Evolutionary conservation across 2,329 filamentous ascomycete species (phyloP).

Genomic region (Aureobasidium sp.): DNA sequence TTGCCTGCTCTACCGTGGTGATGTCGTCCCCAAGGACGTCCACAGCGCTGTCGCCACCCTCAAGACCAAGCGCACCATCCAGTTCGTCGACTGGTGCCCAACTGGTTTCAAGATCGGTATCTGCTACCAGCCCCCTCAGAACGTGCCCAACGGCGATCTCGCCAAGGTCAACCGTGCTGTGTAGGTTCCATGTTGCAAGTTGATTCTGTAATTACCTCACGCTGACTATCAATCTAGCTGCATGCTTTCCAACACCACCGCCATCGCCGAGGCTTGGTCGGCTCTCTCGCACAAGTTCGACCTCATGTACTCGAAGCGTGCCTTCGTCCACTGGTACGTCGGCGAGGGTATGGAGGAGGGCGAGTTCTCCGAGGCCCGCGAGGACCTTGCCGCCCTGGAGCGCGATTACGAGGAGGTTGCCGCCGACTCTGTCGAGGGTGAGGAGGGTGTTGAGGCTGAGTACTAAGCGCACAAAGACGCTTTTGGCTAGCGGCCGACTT

Average conservation of each 20-base stretch:
- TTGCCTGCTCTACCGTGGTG: conserved; percentile 94
- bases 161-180: conserved; percentile 98
- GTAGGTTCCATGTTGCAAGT: conserved; percentile 49
- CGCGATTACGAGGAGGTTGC: conserved; percentile 98
- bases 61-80: conserved; percentile 98
- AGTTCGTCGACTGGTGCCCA: conserved; percentile 99
- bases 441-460: conserved; percentile 79
- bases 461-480: conserved; percentile 53
- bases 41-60: conserved; percentile 87
- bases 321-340: conserved; percentile 99
- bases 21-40: conserved; percentile 93
- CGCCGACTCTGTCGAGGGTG: conserved; percentile 82
- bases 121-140: conserved; percentile 96
- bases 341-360: conserved; percentile 99
- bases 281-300: conserved; percentile 97
- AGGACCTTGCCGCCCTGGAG: conserved; percentile 96
- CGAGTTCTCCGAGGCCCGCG: conserved; percentile 98
- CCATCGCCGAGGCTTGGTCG: conserved; percentile 96
- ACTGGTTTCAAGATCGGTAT: conserved; percentile 99
- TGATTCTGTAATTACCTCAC: too few relatives aligned
- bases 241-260: conserved; percentile 98
- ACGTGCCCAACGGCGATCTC: conserved; percentile 92
- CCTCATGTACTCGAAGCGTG: conserved; percentile 99
- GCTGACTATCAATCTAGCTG: conserved; percentile 47
- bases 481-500: conserved; percentile 14